Base-by-base conservation (phyloP, 2,329 filamentous ascomycete species). In the Anthostomella pinea region DNA sequence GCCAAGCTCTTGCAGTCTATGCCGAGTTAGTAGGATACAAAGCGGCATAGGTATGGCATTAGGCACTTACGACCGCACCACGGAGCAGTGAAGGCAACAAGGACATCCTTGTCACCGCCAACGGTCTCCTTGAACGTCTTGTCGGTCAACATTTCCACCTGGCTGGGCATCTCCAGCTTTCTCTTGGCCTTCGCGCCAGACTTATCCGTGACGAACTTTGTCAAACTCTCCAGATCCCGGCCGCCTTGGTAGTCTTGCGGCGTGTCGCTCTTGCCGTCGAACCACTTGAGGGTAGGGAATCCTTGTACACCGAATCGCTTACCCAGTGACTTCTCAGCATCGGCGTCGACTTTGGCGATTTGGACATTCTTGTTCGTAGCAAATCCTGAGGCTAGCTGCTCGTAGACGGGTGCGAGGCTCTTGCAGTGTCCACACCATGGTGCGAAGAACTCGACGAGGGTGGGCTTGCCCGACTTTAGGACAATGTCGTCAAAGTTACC, bases 361-460 rank as follows among this genome's bases (percentile, higher is more conserved):
- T 83, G 82, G 37, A 98, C 79, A 58, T 77, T 72, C 58, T 77
- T 77, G 49, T 81, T 81, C 57, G 77, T 81, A 49, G 85, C 81
- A 64, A 90, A 95, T 26, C 73, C 70, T 32, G 73, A 64, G 30
- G 81, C 93, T 27, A 98, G 81, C 62, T 98, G 87, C 64, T 98
- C 93, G 67, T 94, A 98, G 41, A 94, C 73, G 32, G 93, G 94
- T 11, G 93, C 93, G 21, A 98, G 85, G 59, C 72, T 95, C 79
- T 97, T 97, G 87, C 93, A 98, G 76, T 98, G 93, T 20, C 93
- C 94, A 60, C 93, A 98, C 93, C 93, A 98, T 16, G 91, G 90
- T 21, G 93, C 93, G 61, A 95, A 97, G 78, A 98, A 98, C 66
- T 97, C 90, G 54, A 97, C 89, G 17, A 98, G 82, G 0, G 93